Base-by-base conservation (phyloP, 176 grass and related monocot genomes). In the Triticum urartu region DNA sequence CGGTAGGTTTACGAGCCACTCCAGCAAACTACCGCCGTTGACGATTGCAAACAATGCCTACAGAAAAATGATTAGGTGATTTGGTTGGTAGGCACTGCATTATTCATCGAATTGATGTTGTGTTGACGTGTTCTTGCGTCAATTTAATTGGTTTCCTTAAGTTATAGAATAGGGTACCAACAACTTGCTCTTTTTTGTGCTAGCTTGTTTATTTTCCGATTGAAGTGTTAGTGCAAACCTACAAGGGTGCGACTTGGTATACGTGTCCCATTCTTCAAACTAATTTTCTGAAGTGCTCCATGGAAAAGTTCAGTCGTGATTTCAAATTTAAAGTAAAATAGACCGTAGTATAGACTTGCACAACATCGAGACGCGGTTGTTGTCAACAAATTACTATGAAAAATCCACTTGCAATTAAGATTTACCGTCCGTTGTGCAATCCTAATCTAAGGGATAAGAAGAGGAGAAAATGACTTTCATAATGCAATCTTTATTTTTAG, bases 381-480 rank as follows among this genome's bases (percentile, higher is more conserved):
- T 54, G 35, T 62, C 68, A 74, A 61, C 15, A 72, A 83, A 83
- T n/a, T 83, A 83, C 34, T 74, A 62, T 13, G 36, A 17, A 74
- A 84, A 32, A 28, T 75, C 56, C 56, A 74, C 69, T 47, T 62
- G 81, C 7, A 24, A 33, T 40, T 75, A 30, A 63, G 15, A 14
- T 43, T 65, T 12, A 13, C 14, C 28, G 10, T 13, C 4, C 20
- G n/a, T 58, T 63, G 6, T 24, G 77, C n/a, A 42, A 42, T 63
- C 34, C 56, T 79, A 79, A 62, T 45, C 36, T 9, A 30, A 2
- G 9, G 40, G 35, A n/a, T 12, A 68, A 39, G n/a, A 24, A 7
- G 68, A 15, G 11, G 13, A 36, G 1, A 47, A 74, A 62, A 24
- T 30, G n/a, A 42, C 40, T 61, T 65, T 14, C 22, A 17, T 21